Base-by-base conservation (phyloP, 352 stramenopile genomes). In the Phytophthora boehmeriae region DNA sequence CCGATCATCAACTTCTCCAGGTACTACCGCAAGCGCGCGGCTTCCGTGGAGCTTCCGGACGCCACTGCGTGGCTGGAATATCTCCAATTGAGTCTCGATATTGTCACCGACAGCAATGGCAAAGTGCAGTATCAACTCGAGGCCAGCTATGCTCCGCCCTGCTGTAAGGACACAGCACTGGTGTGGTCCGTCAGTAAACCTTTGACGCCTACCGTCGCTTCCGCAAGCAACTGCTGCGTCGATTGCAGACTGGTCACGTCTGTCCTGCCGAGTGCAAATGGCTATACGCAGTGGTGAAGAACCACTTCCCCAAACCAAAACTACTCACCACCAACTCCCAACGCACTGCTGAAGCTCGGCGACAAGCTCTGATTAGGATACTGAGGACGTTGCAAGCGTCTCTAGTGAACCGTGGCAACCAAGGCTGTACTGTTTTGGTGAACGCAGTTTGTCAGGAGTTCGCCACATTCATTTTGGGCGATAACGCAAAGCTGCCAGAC, bases 201-300 rank as follows among this genome's bases (percentile, higher is more conserved):
- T 83, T 79, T 25, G 67, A 85, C 1, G 76, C 73, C 25, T 85
- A 83, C 39, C 64, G 64, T 2, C 52, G 59, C 32, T 82, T 89
- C 47, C 79, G 81, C 43, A 68, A 71, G 45, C 68, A 59, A 16
- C 28, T 76, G 23, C 38, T 76, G 41, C 41, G 45, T 0, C 14
- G 54, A 8, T 20, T 76, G 28, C 58, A 66, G 38, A 49, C 54
- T 2, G 63, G 63, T 14, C 68, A 73, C 41, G 59, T 48, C 45
- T 76, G 68, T 25, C 49, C 57, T 22, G 63, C 68, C 20, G 68
- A 76, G n/a, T n/a, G n/a, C n/a, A n/a, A n/a, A n/a, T n/a, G n/a
- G n/a, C n/a, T n/a, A n/a, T n/a, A n/a, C n/a, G 54, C 44, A 14
- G 68, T 76, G 41, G 46, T 76, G 25, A 76, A 76, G 59, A 64